These are phyloP conservation scores for Mikania micrantha DNA, from an alignment of 129 eudicot species.

Conservation along the genomic window DNA sequence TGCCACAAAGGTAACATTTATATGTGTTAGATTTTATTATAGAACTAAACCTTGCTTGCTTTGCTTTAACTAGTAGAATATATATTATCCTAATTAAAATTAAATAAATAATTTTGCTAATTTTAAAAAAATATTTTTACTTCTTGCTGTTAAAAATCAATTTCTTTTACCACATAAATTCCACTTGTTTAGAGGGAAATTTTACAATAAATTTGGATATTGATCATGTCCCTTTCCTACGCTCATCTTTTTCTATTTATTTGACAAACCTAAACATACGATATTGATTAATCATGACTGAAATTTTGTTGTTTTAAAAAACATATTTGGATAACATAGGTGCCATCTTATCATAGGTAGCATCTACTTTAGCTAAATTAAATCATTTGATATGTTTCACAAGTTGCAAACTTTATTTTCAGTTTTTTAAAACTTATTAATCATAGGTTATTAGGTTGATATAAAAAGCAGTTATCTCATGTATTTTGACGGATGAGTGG, in stretches of 20 bases:
- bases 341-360: neutral
- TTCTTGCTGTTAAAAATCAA: neutral
- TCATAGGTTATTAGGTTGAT: neutral
- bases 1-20: no score
- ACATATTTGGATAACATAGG: neutral
- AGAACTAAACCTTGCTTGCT: no score
- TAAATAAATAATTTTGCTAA: no score
- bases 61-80: no score
- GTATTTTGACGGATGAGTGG: neutral
- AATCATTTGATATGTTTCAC: neutral
- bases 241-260: neutral
- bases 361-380: neutral
- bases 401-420: neutral
- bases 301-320: neutral
- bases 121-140: no score
- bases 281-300: neutral
- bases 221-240: slow-evolving; percentile 20
- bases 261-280: neutral
- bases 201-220: neutral
- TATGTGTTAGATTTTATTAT: no score
- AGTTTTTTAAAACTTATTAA: neutral
- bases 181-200: slow-evolving; percentile 17
- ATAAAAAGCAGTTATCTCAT: neutral
- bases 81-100: no score
- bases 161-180: neutral